Base-by-base conservation (phyloP, 768 basidiomycete species). In the Naganishia onofrii region DNA sequence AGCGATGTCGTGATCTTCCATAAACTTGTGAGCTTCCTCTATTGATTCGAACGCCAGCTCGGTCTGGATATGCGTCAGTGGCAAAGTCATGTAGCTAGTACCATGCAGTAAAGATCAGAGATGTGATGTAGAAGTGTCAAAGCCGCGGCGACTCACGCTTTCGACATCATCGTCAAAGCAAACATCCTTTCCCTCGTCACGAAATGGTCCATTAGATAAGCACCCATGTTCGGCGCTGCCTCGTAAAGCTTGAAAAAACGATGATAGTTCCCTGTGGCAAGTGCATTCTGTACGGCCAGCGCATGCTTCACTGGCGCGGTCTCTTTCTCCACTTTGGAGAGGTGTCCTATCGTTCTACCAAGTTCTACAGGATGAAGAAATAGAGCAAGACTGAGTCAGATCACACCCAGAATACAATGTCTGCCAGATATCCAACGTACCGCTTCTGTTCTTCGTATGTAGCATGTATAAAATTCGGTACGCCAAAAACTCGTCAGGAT, bases 171-270 rank as follows among this genome's bases (percentile, higher is more conserved):
- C 78, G 92, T 87, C 71, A 99, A 80, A 1, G 93, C 93, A 70
- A 87, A 87, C 68, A 90, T 86, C 70, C 96, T 84, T 83, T 98
- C 96, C 76, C 96, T 86, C 76, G 88, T 87, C 76, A 97, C 90
- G 80, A 98, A 97, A 81, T 97, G 93, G 82, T 98, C 96, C 92
- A 99, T 96, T 77, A 99, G 93, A 81, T 98, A 98, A 66, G 87
- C 93, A 46, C 93, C 92, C 96, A 98, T 98, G 78, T 95, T 93
- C 31, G 93, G 93, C 53, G 92, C 92, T 66, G 84, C 84, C 76
- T 86, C 76, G 82, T 91, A 98, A 69, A 93, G 83, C 67, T 87
- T 87, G 83, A 98, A 98, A 74, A 99, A 85, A 51, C 88, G 86
- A 81, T 93, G 91, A 82, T 98, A 99, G 80, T 98, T 99, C 78